Evolutionary conservation across 805 yeast species (phyloP), one percentile per base, ranked within the genome.

Genomic region (Barnettozyma populi): DNA sequence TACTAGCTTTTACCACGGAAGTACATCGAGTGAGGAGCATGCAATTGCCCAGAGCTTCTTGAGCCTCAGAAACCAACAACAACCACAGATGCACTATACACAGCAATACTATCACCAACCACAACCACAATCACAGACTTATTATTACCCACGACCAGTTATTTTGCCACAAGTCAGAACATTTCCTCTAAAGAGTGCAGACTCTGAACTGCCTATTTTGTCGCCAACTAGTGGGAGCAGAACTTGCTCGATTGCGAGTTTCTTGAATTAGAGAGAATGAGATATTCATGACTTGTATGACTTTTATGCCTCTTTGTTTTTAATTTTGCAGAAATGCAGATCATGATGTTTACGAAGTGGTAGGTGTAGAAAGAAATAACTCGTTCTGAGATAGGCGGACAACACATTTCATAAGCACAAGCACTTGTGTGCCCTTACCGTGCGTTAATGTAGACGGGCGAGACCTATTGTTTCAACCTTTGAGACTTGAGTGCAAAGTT

Each of bases 1-100:
- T 2, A 23, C 38, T 21, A 47, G 37, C 7, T 34, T 45, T 10
- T 47, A 44, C 47, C 46, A 44, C 16, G 48, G 52, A 36, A 37
- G 50, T 11, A 41, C 42, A 7, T 44, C 46, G 23, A 50, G 51
- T 31, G 63, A 59, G 39, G 63, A 58, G 34, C 64, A 57, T 44
- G 59, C 60, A 2, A 53, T 58, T 47, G 63, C 62, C 6, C 63
- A 58, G 46, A 53, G 58, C 34, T 59, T 61, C 41, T 43, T 60
- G 14, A 51, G 39, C 20, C 41, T 60, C 31, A 54, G 65, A 47
- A 60, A 57, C 52, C 63, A 56, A 38, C 41, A 53, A 31, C 53
- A 51, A 16, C 47, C 50, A 34, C 40, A 23, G 36, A 50, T 52
- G 11, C 58, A 55, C 43, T 52, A 54, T 14, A 56, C 53, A 42